Percentiles rank a stretch among this genome's conserved stretches.
These are phyloP conservation scores for Starmerella vaccinii DNA, from an alignment of 805 yeast genomes.

Conservation along the genomic window DNA sequence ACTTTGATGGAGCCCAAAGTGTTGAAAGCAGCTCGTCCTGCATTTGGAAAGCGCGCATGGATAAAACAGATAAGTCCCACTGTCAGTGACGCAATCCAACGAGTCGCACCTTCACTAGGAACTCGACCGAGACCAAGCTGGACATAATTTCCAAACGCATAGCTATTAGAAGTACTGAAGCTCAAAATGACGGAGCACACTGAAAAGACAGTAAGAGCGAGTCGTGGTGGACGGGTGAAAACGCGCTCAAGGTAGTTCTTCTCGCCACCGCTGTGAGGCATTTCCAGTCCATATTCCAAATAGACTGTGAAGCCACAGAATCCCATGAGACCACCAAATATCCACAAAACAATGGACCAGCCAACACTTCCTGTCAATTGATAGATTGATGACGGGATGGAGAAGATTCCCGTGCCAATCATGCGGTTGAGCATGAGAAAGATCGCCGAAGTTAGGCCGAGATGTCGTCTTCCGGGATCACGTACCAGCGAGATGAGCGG, in stretches of 20 bases:
- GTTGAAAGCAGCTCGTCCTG: conserved; percentile 45
- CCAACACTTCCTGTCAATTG: conserved; percentile 51
- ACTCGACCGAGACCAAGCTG: conserved; percentile 37
- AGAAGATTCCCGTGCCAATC: conserved; percentile 67
- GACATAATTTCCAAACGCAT: conserved; percentile 54
- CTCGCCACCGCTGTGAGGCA: conserved; percentile 61
- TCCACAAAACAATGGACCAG: conserved; percentile 45
- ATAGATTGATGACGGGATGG: conserved; percentile 56
- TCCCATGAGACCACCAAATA: conserved; percentile 53
- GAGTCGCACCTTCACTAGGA: conserved; percentile 33
- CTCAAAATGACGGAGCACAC: conserved; percentile 49
- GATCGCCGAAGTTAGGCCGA: conserved; percentile 32
- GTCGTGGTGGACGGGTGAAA: conserved; percentile 43
- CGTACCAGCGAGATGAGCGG: not conserved
- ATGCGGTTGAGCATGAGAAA: conserved; percentile 52
- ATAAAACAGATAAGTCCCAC: conserved; percentile 35
- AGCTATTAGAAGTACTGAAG: conserved; percentile 52
- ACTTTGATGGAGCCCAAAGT: conserved; percentile 47
- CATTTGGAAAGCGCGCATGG: conserved; percentile 41
- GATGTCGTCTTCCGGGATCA: conserved; percentile 13
- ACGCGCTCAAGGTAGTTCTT: conserved; percentile 55
- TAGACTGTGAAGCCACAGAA: conserved; percentile 46
- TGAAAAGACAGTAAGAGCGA: conserved; percentile 42
- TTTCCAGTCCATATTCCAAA: conserved; percentile 54
- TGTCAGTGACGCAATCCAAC: conserved; percentile 39